Evolutionary conservation across 2,329 filamentous ascomycete genomes (phyloP).

Genomic region (Xylaria sp.): DNA sequence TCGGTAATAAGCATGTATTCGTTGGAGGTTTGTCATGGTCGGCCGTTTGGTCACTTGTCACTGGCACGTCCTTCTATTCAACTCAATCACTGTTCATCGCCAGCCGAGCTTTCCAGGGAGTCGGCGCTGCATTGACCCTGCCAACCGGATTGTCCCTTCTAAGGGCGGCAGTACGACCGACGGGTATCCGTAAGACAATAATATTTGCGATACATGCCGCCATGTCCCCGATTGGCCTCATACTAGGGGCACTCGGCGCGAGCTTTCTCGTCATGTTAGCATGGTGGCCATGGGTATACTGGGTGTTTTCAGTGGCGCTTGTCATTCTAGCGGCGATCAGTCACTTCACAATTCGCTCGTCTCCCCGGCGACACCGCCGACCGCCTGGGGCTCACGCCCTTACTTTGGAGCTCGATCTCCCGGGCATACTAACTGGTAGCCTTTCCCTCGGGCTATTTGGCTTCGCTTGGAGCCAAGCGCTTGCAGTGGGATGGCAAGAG

Average conservation of each 20-base stretch:
- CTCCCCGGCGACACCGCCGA: constrained; percentile 27
- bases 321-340: constrained; percentile 42
- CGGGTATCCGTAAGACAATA: constrained; percentile 64
- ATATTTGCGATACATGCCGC: constrained; percentile 60
- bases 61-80: constrained; percentile 52
- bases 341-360: constrained; percentile 44
- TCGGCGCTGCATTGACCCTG: constrained; percentile 66
- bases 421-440: constrained; percentile 53
- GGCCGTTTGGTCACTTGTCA: constrained; percentile 56
- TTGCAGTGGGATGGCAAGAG: constrained; percentile 62
- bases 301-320: constrained; percentile 47
- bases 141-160: constrained; percentile 70
- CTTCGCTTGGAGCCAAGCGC: constrained; percentile 71
- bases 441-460: constrained; percentile 65
- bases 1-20: constrained; percentile 62
- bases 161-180: constrained; percentile 59
- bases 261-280: constrained; percentile 46
- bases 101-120: constrained; percentile 61
- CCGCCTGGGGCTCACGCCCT: constrained; percentile 25
- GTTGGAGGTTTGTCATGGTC: constrained; percentile 62
- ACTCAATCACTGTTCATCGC: constrained; percentile 49
- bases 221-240: constrained; percentile 53
- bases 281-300: constrained; percentile 58
- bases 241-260: constrained; percentile 50
- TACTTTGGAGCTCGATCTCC: constrained; percentile 46